Conservation (phyloP, 2,329 filamentous ascomycete species). For the Dactylellina cionopaga region DNA sequence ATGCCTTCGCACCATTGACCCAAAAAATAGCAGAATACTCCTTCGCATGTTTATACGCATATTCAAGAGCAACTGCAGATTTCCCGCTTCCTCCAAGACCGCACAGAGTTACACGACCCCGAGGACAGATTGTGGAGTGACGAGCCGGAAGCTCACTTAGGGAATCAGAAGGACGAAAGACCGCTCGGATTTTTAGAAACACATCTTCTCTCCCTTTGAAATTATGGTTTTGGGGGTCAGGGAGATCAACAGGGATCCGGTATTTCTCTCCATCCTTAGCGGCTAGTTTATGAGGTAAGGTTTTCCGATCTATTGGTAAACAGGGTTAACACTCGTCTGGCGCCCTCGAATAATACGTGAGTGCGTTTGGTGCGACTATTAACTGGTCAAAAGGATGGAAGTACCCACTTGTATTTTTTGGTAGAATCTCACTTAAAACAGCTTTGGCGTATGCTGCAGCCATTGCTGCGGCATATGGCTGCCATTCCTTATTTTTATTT, state of each 20-base stretch:
- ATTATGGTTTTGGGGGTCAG: background rate
- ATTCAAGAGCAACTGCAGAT: slow-evolving; percentile 9
- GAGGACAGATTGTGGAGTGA: background rate
- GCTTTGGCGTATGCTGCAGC: slow-evolving; percentile 54
- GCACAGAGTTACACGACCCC: background rate
- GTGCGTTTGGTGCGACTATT: too few species aligned
- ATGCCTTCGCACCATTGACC: background rate
- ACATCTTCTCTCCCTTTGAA: background rate
- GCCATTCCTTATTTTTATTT: slow-evolving; percentile 60
- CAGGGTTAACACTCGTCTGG: too few species aligned
- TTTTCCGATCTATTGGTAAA: too few species aligned
- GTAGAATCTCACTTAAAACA: slow-evolving; percentile 55
- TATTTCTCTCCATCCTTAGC: too few species aligned
- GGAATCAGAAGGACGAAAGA: background rate
- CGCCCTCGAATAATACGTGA: too few species aligned
- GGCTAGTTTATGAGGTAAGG: too few species aligned
- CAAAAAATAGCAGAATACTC: slow-evolving; percentile 13
- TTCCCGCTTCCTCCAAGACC: slow-evolving; percentile 20
- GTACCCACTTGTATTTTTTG: too few species aligned
- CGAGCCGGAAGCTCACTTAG: background rate
- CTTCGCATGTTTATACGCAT: slow-evolving; percentile 5
- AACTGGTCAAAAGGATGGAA: too few species aligned
- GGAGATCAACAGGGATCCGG: background rate
- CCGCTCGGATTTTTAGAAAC: background rate
- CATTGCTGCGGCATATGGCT: slow-evolving; percentile 59